Conservation (phyloP, 352 stramenopile species). For the Phytophthora megakarya region DNA sequence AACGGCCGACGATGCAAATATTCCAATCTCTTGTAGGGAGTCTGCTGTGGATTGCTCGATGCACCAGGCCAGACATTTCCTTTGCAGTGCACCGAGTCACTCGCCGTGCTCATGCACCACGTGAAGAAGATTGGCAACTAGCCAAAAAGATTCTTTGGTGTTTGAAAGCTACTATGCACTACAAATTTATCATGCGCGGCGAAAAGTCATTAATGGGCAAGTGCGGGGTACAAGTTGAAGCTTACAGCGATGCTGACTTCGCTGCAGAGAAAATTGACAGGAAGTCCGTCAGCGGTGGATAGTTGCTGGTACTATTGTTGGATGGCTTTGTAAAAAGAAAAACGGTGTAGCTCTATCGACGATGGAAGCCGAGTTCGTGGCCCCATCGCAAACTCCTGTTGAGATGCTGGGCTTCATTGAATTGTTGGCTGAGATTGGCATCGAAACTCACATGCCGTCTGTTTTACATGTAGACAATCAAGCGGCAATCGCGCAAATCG, state of each 20-base stretch:
- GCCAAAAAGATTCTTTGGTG: not conserved
- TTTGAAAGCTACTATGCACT: not conserved
- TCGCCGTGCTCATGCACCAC: not conserved
- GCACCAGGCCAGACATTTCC: not conserved
- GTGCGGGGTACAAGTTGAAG: not conserved
- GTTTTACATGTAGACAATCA: conserved; percentile 18
- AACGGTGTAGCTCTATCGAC: conserved; percentile 18
- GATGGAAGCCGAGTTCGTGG: conserved; percentile 23
- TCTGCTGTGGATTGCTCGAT: conserved; percentile 1
- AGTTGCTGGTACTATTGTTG: conserved; percentile 15
- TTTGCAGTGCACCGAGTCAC: not conserved
- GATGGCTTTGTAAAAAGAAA: conserved; percentile 25
- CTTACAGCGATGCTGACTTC: conserved; percentile 32
- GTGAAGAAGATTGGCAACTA: not conserved
- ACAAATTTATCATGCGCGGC: conserved; percentile 17
- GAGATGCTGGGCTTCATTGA: conserved; percentile 20
- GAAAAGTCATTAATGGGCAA: not conserved
- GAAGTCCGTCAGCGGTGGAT: conserved; percentile 29
- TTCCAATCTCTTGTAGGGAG: conserved; percentile 31
- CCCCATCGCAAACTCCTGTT: conserved; percentile 1
- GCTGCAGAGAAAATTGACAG: conserved; percentile 24
- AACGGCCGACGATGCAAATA: conserved; percentile 17
- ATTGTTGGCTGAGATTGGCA: not conserved
- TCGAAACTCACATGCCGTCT: not conserved
- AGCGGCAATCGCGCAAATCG: conserved; percentile 18